A percentile compares a stretch with the other conserved stretches of the same genome.
phyloP scores from a whole-genome alignment of 2,329 filamentous ascomycete species.

The Claviceps quebecensis region DNA sequence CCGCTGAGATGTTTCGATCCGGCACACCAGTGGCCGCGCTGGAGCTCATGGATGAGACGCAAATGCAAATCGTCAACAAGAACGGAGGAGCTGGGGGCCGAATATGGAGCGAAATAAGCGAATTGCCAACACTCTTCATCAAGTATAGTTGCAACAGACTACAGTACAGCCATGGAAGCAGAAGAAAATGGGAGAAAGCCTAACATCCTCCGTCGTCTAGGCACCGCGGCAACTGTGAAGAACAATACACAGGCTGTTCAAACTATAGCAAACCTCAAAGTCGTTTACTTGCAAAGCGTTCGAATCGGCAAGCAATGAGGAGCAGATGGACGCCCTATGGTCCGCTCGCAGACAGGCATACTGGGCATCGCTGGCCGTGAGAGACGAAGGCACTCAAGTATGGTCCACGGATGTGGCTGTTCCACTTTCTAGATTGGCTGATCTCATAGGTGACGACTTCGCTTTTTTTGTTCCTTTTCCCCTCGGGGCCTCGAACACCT shows the following conservation, averaged over 20 bases:
- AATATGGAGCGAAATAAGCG: slow-evolving; percentile 55
- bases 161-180: background rate
- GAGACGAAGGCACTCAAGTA: slow-evolving; percentile 43
- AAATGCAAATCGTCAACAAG: slow-evolving; percentile 55
- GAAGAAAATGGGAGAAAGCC: background rate
- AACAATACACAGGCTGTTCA: slow-evolving; percentile 44
- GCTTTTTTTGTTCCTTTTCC: background rate
- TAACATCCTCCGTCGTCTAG: slow-evolving; percentile 7
- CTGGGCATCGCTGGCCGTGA: slow-evolving; percentile 57
- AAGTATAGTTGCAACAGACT: slow-evolving; percentile 27
- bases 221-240: slow-evolving; percentile 47
- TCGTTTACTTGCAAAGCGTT: slow-evolving; percentile 41
- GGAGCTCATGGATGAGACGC: slow-evolving; percentile 49
- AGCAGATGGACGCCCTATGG: slow-evolving; percentile 59
- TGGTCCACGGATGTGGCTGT: slow-evolving; percentile 78
- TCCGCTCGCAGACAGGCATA: slow-evolving; percentile 61
- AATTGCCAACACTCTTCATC: slow-evolving; percentile 59
- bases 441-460: slow-evolving; percentile 40
- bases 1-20: slow-evolving; percentile 47
- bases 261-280: slow-evolving; percentile 38
- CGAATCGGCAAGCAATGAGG: slow-evolving; percentile 50
- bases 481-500: background rate
- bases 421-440: slow-evolving; percentile 54
- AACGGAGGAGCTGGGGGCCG: slow-evolving; percentile 41
- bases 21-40: slow-evolving; percentile 54